A percentile compares a stretch with the other conserved stretches of the same genome.
Conservation (phyloP, 1,139 yeast genomes). For the Blastobotrys indianensis region DNA sequence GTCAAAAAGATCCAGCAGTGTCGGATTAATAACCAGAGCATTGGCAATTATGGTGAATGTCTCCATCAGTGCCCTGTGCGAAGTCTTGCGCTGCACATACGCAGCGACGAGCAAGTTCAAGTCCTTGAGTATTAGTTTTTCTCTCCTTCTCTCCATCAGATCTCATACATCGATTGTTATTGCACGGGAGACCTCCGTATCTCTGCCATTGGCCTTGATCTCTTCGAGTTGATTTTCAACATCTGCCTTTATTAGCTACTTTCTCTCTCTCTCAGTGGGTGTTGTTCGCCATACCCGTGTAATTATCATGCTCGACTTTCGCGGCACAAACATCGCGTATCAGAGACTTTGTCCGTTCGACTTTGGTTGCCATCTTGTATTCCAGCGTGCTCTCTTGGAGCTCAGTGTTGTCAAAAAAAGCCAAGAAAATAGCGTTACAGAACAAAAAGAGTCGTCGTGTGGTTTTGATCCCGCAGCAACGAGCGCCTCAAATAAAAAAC, state of each 20-base stretch:
- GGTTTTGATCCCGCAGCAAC: too few species aligned
- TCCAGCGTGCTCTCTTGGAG: too few species aligned
- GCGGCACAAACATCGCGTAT: too few species aligned
- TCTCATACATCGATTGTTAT: conserved; percentile 1
- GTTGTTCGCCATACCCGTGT: neutral
- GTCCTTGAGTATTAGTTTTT: conserved; percentile 2
- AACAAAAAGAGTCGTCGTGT: too few species aligned
- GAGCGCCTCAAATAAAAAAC: too few species aligned
- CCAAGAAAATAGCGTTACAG: too few species aligned
- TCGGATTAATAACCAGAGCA: conserved; percentile 19
- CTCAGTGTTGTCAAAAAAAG: too few species aligned
- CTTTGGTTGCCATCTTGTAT: too few species aligned
- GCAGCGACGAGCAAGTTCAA: conserved; percentile 11
- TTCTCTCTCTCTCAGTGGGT: neutral
- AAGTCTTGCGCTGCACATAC: conserved; percentile 6
- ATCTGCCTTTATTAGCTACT: neutral
- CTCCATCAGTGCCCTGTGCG: conserved; percentile 14
- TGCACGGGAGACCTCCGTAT: conserved; percentile 1
- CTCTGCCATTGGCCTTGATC: conserved; percentile 8
- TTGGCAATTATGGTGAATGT: conserved; percentile 25
- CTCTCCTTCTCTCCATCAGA: neutral
- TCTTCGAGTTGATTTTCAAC: conserved; percentile 3
- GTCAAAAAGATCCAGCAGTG: conserved; percentile 16
- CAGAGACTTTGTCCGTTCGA: too few species aligned
- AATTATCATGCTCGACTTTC: too few species aligned